These are phyloP conservation scores for Psilocybe subaeruginosa DNA, from an alignment of 768 basidiomycete species.

Conservation along the genomic window DNA sequence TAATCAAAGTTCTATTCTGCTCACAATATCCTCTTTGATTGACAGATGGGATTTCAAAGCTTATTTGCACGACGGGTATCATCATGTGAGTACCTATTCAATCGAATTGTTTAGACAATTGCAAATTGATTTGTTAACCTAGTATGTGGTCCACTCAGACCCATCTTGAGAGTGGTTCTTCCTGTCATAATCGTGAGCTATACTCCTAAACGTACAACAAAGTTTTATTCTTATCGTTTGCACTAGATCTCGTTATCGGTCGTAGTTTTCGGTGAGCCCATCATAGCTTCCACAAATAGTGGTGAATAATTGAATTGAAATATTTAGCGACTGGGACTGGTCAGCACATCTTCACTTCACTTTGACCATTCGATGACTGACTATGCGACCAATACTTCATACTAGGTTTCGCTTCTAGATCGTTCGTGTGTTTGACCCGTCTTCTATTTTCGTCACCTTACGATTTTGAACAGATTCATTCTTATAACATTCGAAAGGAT, in stretches of 20 bases:
- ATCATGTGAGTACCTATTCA: slow-evolving; percentile 14
- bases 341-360: neutral
- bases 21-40: neutral
- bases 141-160: slow-evolving; percentile 21
- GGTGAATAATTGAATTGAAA: neutral
- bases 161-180: slow-evolving; percentile 13
- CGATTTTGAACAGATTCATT: slow-evolving; percentile 5
- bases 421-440: slow-evolving; percentile 2
- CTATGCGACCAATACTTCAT: no score
- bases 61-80: slow-evolving; percentile 25
- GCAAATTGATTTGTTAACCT: neutral
- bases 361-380: no score
- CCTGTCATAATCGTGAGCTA: slow-evolving; percentile 20
- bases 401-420: slow-evolving; percentile 13
- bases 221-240: neutral
- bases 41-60: neutral
- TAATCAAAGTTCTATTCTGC: neutral
- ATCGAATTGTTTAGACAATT: no score
- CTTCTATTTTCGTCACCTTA: neutral
- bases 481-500: slow-evolving; percentile 14
- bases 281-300: neutral
- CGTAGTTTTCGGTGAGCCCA: slow-evolving; percentile 16
- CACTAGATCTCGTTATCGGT: slow-evolving; percentile 9
- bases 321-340: slow-evolving; percentile 9
- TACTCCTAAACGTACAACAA: neutral